Conservation (phyloP, 139 green algal genomes). For the Auxenochlorella pyrenoidosa region DNA sequence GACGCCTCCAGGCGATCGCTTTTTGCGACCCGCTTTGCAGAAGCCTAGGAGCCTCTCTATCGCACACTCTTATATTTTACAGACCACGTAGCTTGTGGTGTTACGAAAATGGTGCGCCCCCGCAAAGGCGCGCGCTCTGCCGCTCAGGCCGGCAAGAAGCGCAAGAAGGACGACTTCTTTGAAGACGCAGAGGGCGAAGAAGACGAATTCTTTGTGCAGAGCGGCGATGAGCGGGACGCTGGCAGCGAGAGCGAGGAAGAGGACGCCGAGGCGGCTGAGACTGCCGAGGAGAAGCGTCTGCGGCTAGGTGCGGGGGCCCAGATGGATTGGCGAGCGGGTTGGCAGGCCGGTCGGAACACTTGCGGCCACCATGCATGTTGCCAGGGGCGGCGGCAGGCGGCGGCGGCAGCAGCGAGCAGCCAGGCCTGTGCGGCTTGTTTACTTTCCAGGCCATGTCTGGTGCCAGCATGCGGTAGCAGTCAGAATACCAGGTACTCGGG, state of each 20-base stretch:
- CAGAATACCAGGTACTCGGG: too few species aligned
- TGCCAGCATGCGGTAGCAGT: background rate
- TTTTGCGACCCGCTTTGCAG: too few species aligned
- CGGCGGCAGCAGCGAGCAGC: background rate
- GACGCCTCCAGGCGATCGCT: too few species aligned
- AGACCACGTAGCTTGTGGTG: too few species aligned
- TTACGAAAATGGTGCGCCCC: too few species aligned
- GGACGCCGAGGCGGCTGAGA: constrained; percentile 70
- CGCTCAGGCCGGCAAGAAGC: constrained; percentile 23
- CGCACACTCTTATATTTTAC: too few species aligned
- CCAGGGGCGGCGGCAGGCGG: background rate
- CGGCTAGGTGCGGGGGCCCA: constrained; percentile 63
- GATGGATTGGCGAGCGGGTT: background rate
- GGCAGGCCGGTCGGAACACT: background rate
- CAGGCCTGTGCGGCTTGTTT: background rate
- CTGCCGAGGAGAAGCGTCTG: constrained; percentile 84
- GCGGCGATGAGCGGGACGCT: constrained; percentile 51
- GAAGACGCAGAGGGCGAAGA: constrained; percentile 50
- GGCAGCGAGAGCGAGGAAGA: constrained; percentile 50
- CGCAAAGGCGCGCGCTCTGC: background rate
- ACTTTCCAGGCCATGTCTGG: background rate
- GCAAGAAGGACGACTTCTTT: constrained; percentile 48
- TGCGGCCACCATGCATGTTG: background rate
- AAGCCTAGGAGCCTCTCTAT: too few species aligned
- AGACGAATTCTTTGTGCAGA: constrained; percentile 50